phyloP scores from a whole-genome alignment of 2,329 filamentous ascomycete species.

The Ophiostoma pallidulum region DNA sequence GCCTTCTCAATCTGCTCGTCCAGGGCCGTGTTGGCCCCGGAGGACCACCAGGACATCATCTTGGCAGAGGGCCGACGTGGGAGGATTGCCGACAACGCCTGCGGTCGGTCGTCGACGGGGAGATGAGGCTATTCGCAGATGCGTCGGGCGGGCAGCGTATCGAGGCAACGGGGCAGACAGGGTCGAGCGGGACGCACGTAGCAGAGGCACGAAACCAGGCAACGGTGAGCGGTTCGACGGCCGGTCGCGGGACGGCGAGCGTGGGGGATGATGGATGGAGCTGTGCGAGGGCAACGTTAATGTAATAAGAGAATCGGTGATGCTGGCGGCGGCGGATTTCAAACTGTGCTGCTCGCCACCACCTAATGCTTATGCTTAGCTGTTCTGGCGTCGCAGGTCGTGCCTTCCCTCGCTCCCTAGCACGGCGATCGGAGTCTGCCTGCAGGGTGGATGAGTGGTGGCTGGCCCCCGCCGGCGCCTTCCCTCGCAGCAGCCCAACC shows the following conservation, averaged over 20 bases:
- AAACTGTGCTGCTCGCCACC: slow-evolving; percentile 5
- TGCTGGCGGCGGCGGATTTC: slow-evolving; percentile 4
- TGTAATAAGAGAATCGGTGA: neutral
- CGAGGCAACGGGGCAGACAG: neutral
- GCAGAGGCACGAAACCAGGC: too few species aligned
- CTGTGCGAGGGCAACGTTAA: neutral
- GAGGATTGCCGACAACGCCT: neutral
- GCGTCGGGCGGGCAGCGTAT: neutral
- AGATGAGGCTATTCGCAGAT: slow-evolving; percentile 3
- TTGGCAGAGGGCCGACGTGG: slow-evolving; percentile 19
- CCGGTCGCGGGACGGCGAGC: neutral
- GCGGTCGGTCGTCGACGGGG: too few species aligned
- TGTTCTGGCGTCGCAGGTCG: too few species aligned
- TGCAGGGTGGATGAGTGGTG: slow-evolving; percentile 6
- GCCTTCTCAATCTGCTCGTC: slow-evolving; percentile 97
- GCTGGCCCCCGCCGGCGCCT: slow-evolving; percentile 4
- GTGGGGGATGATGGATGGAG: neutral
- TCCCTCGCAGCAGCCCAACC: slow-evolving; percentile 1
- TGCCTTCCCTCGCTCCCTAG: neutral
- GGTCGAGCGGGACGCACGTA: too few species aligned
- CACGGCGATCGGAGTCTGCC: slow-evolving; percentile 1
- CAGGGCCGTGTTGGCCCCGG: slow-evolving; percentile 77
- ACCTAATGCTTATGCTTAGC: neutral
- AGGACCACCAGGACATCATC: slow-evolving; percentile 95
- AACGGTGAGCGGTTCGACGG: neutral